Base-by-base conservation (phyloP, 306 rosid species). In the Dicorynia guianensis region DNA sequence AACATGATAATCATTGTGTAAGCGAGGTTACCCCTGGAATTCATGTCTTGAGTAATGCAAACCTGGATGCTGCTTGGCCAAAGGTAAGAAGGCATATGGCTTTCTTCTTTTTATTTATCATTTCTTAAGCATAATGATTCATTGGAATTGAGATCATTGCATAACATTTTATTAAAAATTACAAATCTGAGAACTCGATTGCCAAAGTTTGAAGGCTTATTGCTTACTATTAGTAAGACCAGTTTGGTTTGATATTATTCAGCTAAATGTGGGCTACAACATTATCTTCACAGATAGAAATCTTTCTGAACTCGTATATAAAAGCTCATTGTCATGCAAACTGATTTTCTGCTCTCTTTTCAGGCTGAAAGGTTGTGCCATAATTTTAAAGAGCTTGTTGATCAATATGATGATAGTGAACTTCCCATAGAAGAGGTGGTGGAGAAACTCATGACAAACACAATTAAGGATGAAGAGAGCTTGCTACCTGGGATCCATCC, bases 1-100 rank as follows among this genome's bases (percentile, higher is more conserved):
- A 77, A 3, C 84, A 56, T 33, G 89, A 60, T 12, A 25, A 72
- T 48, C 46, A 20, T 42, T 62, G 77, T 72, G 71, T 89, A 18
- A 63, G 54, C 4, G 69, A 54, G 18, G 91, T 91, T 72, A 82
- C 90, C 15, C 90, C 96, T 46, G 98, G 98, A 49, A 80, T 92
- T 85, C 98, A 94, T 62, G 96, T 90, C 30, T 67, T 94, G 84
- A 72, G 97, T 20, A 94, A 94, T 85, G 90, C 93, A 75, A 62
- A 70, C 14, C 82, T 94, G 3, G 91, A 94, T 34, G 72, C 89
- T 69, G 86, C 96, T 55, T 94, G 97, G 97, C 91, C 91, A 43
- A 94, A 94, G 97, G 98, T 88, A 84, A 78, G 78, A 59, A 59
- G 11, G 48, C 56, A 34, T 20, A 30, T 43, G 17, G 18, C 63